Evolutionary conservation across 2,329 filamentous ascomycete genomes (phyloP), one percentile per base, ranked within the genome.

Genomic region (Ascocoryne sarcoides): DNA sequence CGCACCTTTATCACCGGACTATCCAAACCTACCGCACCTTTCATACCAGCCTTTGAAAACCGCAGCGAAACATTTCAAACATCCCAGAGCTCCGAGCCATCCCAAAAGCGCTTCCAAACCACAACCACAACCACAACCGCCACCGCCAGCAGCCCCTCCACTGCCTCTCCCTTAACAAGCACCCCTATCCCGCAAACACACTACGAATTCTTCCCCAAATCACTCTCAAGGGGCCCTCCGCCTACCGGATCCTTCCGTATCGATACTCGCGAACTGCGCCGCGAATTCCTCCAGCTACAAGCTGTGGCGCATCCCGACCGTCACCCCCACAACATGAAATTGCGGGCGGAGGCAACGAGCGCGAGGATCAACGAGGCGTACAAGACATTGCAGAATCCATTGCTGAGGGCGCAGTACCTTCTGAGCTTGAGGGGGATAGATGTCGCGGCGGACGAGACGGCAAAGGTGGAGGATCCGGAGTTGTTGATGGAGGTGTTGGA

Each of bases 311-410:
- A 92, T 62, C 85, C 85, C 1, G 85, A 92, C 60, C 48, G 55
- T 49, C 52, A 65, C 59, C 42, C 75, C 51, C 48, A 70, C 51
- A 30, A 69, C 60, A 56, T 69, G 61, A 69, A 81, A 65, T 52
- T 65, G 53, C 56, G 73, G 35, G 87, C 88, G 15, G 85, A 93
- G 61, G 83, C 79, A 0, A 68, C 80, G n/a, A 92, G 84, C 8
- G 76, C 86, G 5, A 73, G 76, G 18, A 89, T 96, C 61, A 96
- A 96, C 69, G 82, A 88, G 50, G 92, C 92, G 1, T 96, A 93
- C 71, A 82, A 78, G 56, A 95, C 89, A 2, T 74, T 98, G 1
- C 68, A 75, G 36, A 76, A 82, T 52, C 89, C 92, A 12, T 68
- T 98, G 10, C 63, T 76, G 35, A 77, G 92, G 17, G 89, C 90